Evolutionary conservation across 495 filamentous ascomycete genomes (phyloP).

Genomic region (Apodospora peruviana): DNA sequence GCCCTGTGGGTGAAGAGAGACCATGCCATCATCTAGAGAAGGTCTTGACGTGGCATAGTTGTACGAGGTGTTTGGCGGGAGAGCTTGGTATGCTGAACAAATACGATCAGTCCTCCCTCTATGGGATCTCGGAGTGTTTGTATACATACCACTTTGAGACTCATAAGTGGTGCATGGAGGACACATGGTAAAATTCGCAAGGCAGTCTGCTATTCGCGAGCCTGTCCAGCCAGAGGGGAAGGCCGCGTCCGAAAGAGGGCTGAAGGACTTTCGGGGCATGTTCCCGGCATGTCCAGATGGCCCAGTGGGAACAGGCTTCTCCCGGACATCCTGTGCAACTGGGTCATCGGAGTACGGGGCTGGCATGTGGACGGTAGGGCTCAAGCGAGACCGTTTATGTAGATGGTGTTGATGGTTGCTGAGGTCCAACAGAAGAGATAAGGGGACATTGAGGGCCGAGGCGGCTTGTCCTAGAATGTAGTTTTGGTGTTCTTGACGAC

Average conservation of each 20-base stretch:
- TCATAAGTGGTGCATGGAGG: slow-evolving; percentile 35
- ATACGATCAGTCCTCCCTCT: slow-evolving; percentile 5
- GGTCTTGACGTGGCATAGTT: slow-evolving; percentile 24
- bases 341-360: slow-evolving; percentile 13
- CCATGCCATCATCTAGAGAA: slow-evolving; percentile 20
- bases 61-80: slow-evolving; percentile 30
- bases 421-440: slow-evolving; percentile 11
- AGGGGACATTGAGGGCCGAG: slow-evolving; percentile 13
- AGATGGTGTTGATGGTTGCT: slow-evolving; percentile 12
- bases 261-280: slow-evolving; percentile 15
- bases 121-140: background rate
- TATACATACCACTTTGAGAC: slow-evolving; percentile 20
- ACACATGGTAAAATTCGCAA: slow-evolving; percentile 35
- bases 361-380: slow-evolving; percentile 25
- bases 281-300: slow-evolving; percentile 15
- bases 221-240: slow-evolving; percentile 26
- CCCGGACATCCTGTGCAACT: slow-evolving; percentile 20
- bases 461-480: slow-evolving; percentile 34
- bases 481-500: slow-evolving; percentile 26
- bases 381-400: slow-evolving; percentile 33
- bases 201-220: slow-evolving; percentile 30
- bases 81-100: slow-evolving; percentile 20
- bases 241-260: slow-evolving; percentile 14
- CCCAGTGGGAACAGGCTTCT: slow-evolving; percentile 30
- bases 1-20: slow-evolving; percentile 21